Conservation (phyloP, 345 rosid genomes). For the Eucalyptus sp. region DNA sequence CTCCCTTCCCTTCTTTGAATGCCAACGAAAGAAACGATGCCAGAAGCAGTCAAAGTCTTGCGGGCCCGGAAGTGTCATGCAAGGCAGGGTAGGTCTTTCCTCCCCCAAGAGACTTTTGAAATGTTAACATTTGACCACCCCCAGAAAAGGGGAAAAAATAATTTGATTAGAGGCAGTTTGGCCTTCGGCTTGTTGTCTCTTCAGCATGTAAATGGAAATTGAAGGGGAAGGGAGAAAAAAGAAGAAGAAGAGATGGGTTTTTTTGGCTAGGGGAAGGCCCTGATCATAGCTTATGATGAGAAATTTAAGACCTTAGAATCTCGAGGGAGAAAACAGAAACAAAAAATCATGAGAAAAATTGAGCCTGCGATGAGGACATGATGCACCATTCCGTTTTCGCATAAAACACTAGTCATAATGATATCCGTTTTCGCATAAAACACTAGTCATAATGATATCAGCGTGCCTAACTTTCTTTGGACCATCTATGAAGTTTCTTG, state of each 20-base stretch:
- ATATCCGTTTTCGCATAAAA: not conserved
- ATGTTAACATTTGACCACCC: not conserved
- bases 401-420: not conserved
- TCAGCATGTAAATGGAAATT: not conserved
- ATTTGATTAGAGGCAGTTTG: not conserved
- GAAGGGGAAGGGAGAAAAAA: not conserved
- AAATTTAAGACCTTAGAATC: not conserved
- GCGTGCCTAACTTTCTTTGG: not conserved
- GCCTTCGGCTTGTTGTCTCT: not conserved
- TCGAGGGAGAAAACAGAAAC: not conserved
- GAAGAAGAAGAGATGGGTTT: not conserved
- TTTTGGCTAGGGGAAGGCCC: not conserved
- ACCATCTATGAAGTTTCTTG: not conserved
- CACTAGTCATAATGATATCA: not conserved
- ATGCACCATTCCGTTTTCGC: not conserved
- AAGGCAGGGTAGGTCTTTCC: not conserved
- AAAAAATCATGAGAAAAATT: not conserved
- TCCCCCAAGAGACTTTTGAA: not conserved
- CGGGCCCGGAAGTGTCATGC: not conserved
- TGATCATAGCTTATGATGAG: not conserved
- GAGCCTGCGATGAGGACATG: not conserved
- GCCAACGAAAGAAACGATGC: not conserved
- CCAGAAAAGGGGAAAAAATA: accelerated
- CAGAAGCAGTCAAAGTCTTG: not conserved
- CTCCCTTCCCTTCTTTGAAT: not conserved